phyloP scores from a whole-genome alignment of 176 grass and related monocot species.

The Chrysopogon serrulatus region DNA sequence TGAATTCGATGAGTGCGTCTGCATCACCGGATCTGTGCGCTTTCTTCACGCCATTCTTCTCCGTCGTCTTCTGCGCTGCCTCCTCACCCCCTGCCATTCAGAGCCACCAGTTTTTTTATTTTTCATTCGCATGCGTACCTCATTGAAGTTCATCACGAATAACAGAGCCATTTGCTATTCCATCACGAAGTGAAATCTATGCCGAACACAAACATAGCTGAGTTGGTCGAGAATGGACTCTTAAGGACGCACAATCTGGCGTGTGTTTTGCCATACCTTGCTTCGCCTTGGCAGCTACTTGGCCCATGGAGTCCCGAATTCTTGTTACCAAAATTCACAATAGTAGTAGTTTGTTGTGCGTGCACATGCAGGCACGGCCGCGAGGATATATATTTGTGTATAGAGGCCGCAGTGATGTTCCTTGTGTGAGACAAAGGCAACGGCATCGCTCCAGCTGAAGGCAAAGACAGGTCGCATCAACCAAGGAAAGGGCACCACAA shows the following conservation, averaged over 20 bases:
- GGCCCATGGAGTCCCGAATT: conserved; percentile 25
- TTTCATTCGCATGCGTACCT: background rate
- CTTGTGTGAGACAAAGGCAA: conserved; percentile 38
- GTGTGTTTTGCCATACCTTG: conserved; percentile 14
- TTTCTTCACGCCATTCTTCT: background rate
- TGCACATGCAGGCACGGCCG: conserved; percentile 8
- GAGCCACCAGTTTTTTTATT: background rate
- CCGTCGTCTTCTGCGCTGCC: background rate
- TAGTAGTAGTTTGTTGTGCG: background rate
- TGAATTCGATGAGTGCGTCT: background rate
- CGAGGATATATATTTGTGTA: background rate
- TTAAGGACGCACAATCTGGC: no score
- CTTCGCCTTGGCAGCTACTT: conserved; percentile 26
- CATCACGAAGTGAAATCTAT: no score
- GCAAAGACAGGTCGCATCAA: conserved; percentile 48
- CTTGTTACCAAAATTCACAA: background rate
- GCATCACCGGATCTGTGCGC: background rate
- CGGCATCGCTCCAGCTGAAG: conserved; percentile 32
- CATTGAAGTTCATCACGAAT: background rate
- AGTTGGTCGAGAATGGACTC: background rate
- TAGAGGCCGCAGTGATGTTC: background rate
- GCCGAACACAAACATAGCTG: background rate
- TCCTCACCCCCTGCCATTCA: conserved; percentile 14
- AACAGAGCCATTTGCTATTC: background rate
- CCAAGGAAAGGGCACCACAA: conserved; percentile 37